Conservation (phyloP, 805 yeast genomes). For the Lipomyces mesembrius region DNA sequence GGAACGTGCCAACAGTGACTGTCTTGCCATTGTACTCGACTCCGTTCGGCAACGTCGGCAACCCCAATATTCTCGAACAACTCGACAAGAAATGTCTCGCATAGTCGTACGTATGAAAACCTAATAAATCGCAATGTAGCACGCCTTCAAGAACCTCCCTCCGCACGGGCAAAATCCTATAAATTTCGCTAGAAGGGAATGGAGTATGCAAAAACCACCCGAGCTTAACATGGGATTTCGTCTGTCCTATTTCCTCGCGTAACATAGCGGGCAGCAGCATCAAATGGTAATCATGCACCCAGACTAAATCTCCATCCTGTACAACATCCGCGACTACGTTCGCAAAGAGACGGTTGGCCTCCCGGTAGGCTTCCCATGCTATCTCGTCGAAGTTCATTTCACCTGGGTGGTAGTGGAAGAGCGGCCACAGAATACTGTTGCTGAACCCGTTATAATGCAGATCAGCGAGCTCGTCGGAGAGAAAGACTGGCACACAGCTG, state of each 20-base stretch:
- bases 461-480: slow-evolving; percentile 89
- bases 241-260: slow-evolving; percentile 59
- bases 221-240: slow-evolving; percentile 63
- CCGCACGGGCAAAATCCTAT: slow-evolving; percentile 93
- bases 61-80: slow-evolving; percentile 79
- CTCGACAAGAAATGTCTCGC: slow-evolving; percentile 94
- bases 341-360: slow-evolving; percentile 86
- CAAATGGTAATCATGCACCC: slow-evolving; percentile 98
- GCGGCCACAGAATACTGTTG: slow-evolving; percentile 95
- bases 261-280: slow-evolving; percentile 93
- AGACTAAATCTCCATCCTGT: slow-evolving; percentile 82
- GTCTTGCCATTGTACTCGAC: slow-evolving; percentile 75
- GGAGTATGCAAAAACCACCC: slow-evolving; percentile 98
- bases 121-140: slow-evolving; percentile 89
- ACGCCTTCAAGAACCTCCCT: slow-evolving; percentile 91
- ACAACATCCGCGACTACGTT: slow-evolving; percentile 69
- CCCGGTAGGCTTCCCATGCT: slow-evolving; percentile 97
- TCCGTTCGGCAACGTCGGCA: slow-evolving; percentile 88
- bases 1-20: slow-evolving; percentile 93
- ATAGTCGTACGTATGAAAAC: slow-evolving; percentile 98
- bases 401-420: slow-evolving; percentile 98
- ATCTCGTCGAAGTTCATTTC: slow-evolving; percentile 97
- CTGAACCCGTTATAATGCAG: slow-evolving; percentile 95
- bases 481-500: slow-evolving; percentile 86
- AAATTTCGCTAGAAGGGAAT: slow-evolving; percentile 95